Conservation (phyloP, 352 stramenopile genomes). For the Sclerospora graminicola region DNA sequence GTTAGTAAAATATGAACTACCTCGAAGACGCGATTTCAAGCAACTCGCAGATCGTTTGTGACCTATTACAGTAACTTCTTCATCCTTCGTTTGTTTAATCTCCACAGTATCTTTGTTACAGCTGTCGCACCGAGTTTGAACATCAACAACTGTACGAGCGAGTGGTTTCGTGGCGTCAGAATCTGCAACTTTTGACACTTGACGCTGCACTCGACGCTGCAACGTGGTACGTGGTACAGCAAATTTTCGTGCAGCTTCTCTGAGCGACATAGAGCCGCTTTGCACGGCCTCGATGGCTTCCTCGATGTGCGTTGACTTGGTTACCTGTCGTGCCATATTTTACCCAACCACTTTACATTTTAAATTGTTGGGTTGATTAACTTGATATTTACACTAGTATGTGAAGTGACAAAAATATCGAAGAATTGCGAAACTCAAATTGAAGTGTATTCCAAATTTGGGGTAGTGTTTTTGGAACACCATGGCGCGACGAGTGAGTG, state of each 20-base stretch:
- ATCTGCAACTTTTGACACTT: conserved; percentile 3
- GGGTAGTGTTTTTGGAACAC: too few species aligned
- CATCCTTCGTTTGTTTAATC: neutral
- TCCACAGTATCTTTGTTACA: conserved; percentile 10
- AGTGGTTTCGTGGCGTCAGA: conserved; percentile 4
- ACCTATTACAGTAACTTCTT: conserved; percentile 7
- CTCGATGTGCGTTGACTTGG: conserved; percentile 24
- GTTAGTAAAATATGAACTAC: conserved; percentile 5
- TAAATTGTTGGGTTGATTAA: too few species aligned
- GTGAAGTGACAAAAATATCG: neutral
- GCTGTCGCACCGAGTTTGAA: conserved; percentile 11
- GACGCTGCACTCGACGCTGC: conserved; percentile 46
- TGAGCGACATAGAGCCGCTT: conserved; percentile 50
- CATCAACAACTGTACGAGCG: conserved; percentile 1
- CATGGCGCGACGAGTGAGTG: conserved; percentile 23
- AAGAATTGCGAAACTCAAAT: neutral
- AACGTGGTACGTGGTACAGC: conserved; percentile 62
- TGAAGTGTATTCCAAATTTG: too few species aligned
- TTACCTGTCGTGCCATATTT: conserved; percentile 16
- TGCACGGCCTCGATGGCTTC: conserved; percentile 52
- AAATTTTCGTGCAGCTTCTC: conserved; percentile 61
- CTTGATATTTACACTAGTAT: too few species aligned
- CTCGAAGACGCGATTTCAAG: conserved; percentile 22
- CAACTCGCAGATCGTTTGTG: conserved; percentile 41
- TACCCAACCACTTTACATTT: neutral